Base-by-base conservation (phyloP, 208 protist species). In the Trypanosoma platydactyli region DNA sequence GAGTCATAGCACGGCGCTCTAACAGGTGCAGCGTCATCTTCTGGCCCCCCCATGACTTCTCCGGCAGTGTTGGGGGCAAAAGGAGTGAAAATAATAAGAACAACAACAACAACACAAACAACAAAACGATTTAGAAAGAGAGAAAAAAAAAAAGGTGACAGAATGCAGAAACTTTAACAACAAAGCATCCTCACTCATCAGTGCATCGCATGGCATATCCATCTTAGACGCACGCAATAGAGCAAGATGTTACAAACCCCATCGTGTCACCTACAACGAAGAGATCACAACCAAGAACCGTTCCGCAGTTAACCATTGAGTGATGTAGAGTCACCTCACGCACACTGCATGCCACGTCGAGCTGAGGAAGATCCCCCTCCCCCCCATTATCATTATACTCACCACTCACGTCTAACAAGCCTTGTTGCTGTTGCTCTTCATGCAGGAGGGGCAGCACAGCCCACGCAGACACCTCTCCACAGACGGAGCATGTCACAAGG, bases 381-480 rank as follows among this genome's bases (percentile, higher is more conserved):
- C 65, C 68, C 33, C 33, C 33, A 38, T 9, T 38, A 9, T 3
- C 33, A 38, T 38, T n/a, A n/a, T n/a, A n/a, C n/a, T n/a, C n/a
- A n/a, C n/a, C n/a, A n/a, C n/a, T n/a, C n/a, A n/a, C 33, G 33
- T 38, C 33, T 11, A 11, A 9, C 33, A 38, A 38, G 33, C 9
- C 33, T 9, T 11, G 33, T 11, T 3, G 33, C 33, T 38, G 64
- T 68, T n/a, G 55, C 66, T 44, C 64, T 65, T 57, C 41, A 55
- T n/a, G 42, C 55, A 38, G 42, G 25, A 57, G 33, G 38, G 46
- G 40, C 61, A 52, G 35, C 50, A 94, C 73, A 53, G 78, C 80
- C 88, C 88, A 94, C 13, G 73, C 73, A n/a, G 83, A 86, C 27
- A 94, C 52, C 15, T 91, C 81, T 4, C 88, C 88, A 48, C 88